These are phyloP conservation scores for Mycena leptocephala DNA, from an alignment of 768 basidiomycete genomes.

Conservation along the genomic window DNA sequence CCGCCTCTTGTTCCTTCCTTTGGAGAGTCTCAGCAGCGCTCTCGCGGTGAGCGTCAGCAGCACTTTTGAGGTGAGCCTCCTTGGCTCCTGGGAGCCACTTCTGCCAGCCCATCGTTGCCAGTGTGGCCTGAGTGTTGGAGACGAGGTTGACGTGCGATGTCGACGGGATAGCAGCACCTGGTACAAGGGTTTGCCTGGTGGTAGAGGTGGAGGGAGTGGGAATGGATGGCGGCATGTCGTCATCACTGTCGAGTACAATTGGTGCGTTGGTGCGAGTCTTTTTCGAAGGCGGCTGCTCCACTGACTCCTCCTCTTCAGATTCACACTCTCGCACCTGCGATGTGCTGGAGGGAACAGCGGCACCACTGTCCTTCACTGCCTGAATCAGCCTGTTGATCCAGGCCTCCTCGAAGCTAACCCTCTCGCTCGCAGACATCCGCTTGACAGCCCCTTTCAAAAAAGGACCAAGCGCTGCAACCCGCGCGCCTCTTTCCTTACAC, in stretches of 20 bases:
- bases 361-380: background rate
- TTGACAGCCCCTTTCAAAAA: background rate
- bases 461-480: background rate
- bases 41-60: background rate
- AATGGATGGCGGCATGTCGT: background rate
- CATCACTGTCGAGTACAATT: background rate
- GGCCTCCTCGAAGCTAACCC: background rate
- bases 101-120: slow-evolving; percentile 8
- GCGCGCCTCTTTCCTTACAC: background rate
- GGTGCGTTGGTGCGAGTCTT: background rate
- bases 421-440: background rate
- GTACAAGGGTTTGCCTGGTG: background rate
- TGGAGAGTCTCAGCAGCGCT: background rate
- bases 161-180: background rate
- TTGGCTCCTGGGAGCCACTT: slow-evolving; percentile 1
- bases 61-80: background rate
- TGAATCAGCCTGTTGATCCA: background rate
- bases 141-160: background rate
- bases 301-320: background rate
- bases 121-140: background rate
- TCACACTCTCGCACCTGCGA: background rate
- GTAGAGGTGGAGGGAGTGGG: background rate
- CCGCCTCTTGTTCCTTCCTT: background rate
- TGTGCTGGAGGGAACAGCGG: background rate
- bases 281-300: background rate